Percentiles rank a stretch among this genome's conserved stretches.
Conservation (phyloP, 1,139 yeast genomes). For the Magnusiomyces clavatus region DNA sequence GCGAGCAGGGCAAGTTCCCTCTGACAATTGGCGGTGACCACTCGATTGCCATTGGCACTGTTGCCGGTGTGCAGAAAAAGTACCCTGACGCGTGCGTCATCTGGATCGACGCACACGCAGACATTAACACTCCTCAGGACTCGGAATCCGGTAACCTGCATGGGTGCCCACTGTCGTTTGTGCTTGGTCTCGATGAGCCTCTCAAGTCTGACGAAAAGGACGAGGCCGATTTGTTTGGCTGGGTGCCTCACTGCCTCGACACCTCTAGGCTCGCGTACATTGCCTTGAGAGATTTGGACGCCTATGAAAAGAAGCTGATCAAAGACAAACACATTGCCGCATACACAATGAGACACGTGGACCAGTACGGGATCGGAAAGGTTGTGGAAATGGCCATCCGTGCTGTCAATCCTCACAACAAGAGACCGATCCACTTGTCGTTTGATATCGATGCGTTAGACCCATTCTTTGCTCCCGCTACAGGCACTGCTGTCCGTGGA, state of each 20-base stretch:
- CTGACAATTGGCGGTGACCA: conserved; percentile 95
- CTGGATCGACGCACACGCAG: conserved; percentile 99
- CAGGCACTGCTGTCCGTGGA: conserved; percentile 97
- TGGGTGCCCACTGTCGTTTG: conserved; percentile 92
- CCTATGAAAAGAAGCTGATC: conserved; percentile 70
- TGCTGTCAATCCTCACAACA: conserved; percentile 65
- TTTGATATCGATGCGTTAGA: conserved; percentile 97
- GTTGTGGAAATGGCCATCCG: conserved; percentile 90
- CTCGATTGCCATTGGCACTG: conserved; percentile 91
- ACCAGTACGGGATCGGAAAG: conserved; percentile 84
- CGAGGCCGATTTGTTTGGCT: conserved; percentile 40
- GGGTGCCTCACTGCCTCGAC: conserved; percentile 72
- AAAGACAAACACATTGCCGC: conserved; percentile 71
- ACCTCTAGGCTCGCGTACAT: conserved; percentile 78
- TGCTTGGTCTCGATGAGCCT: conserved; percentile 51
- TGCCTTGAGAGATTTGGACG: conserved; percentile 90
- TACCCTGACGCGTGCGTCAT: conserved; percentile 83
- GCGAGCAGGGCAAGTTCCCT: conserved; percentile 51
- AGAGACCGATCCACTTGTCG: conserved; percentile 75
- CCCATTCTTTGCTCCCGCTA: conserved; percentile 90
- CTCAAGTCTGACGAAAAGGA: conserved; percentile 39
- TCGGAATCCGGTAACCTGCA: conserved; percentile 89
- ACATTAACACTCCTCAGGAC: conserved; percentile 82
- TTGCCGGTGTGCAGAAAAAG: conserved; percentile 69
- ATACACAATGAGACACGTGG: conserved; percentile 92